phyloP scores from a whole-genome alignment of 768 basidiomycete species.

The Amylocystis lapponica region DNA sequence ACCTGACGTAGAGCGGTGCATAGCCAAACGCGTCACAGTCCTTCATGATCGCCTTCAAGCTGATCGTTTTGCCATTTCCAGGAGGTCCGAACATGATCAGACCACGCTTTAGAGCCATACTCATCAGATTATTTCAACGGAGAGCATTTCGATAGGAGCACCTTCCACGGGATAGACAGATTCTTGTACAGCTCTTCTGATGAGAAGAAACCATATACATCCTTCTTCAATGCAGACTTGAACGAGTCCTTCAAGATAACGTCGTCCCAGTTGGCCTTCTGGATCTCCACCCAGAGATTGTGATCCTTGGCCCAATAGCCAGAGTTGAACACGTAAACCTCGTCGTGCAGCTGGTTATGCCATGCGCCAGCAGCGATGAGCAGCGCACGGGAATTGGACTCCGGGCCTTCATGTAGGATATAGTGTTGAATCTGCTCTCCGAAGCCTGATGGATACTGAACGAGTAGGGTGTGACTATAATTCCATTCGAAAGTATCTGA shows the following conservation, averaged over 20 bases:
- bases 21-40: constrained; percentile 56
- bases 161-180: constrained; percentile 81
- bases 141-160: constrained; percentile 14
- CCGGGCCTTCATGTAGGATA: constrained; percentile 57
- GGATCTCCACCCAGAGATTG: constrained; percentile 45
- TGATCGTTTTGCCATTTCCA: constrained; percentile 84
- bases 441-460: constrained; percentile 26
- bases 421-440: constrained; percentile 31
- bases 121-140: neutral
- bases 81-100: constrained; percentile 82
- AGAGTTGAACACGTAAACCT: constrained; percentile 75
- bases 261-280: constrained; percentile 63
- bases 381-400: constrained; percentile 45
- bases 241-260: constrained; percentile 66
- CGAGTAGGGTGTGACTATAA: constrained; percentile 3
- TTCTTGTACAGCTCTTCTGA: constrained; percentile 69
- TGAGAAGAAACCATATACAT: constrained; percentile 76
- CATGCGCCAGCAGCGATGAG: constrained; percentile 50
- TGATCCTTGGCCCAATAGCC: constrained; percentile 63
- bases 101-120: constrained; percentile 47
- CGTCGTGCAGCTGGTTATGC: constrained; percentile 50
- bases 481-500: neutral
- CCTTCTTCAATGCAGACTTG: constrained; percentile 65
- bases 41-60: constrained; percentile 78
- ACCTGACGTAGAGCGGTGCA: constrained; percentile 75